Evolutionary conservation across 2,329 filamentous ascomycete genomes (phyloP).

Genomic region (Diplodia sapinea): DNA sequence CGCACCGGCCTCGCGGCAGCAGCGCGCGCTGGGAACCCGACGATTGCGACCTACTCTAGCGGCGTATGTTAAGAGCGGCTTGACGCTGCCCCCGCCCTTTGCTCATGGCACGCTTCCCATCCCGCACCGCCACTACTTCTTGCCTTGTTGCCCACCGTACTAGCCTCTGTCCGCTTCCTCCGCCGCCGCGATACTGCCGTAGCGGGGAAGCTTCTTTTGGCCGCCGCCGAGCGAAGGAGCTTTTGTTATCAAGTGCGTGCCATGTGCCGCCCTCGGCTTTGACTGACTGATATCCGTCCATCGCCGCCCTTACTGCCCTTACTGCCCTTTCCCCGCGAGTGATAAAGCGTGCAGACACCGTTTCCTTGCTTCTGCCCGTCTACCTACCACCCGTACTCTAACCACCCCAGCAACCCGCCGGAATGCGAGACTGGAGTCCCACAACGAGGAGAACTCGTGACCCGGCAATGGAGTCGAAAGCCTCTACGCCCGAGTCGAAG

Average conservation of each 20-base stretch:
- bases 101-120: background rate
- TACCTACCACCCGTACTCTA: background rate
- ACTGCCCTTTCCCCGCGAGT: background rate
- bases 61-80: slow-evolving; percentile 16
- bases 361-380: background rate
- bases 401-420: background rate
- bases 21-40: background rate
- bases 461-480: slow-evolving; percentile 4
- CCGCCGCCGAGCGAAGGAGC: background rate
- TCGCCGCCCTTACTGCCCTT: background rate
- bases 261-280: slow-evolving; percentile 15
- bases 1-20: background rate
- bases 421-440: slow-evolving; percentile 3
- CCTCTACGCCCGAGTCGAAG: background rate
- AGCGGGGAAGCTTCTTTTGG: slow-evolving; percentile 21
- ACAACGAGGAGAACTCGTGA: slow-evolving; percentile 9
- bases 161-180: slow-evolving; percentile 3
- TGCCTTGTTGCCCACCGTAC: background rate
- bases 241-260: background rate
- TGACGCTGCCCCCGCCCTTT: slow-evolving; percentile 16
- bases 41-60: background rate
- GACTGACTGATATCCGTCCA: background rate
- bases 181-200: slow-evolving; percentile 3
- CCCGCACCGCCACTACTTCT: slow-evolving; percentile 3
- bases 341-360: background rate